Conservation (phyloP, 257 asterid species). For the Fraxinus pennsylvanica region DNA sequence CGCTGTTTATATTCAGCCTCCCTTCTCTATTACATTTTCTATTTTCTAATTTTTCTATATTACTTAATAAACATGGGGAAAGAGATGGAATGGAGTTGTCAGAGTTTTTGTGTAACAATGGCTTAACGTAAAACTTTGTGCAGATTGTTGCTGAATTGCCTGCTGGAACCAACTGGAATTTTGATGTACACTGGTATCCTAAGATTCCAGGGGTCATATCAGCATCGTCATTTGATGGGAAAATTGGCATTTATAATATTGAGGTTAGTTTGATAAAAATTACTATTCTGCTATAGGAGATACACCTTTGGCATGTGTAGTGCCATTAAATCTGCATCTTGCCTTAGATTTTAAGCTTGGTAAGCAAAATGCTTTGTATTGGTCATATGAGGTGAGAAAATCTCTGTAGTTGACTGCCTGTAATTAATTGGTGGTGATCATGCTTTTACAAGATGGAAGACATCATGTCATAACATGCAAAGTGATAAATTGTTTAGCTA, state of each 20-base stretch:
- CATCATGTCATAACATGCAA: neutral
- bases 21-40: neutral
- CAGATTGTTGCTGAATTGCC: slow-evolving; percentile 96
- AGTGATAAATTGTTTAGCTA: slow-evolving; percentile 1
- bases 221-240: slow-evolving; percentile 98
- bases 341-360: neutral
- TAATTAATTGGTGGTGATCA: neutral
- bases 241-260: slow-evolving; percentile 85
- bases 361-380: neutral
- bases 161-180: slow-evolving; percentile 96
- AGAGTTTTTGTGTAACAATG: neutral
- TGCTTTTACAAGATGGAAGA: slow-evolving; percentile 15
- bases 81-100: neutral
- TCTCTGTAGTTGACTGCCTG: neutral
- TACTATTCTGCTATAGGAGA: neutral
- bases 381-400: slow-evolving; percentile 7
- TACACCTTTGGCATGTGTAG: neutral
- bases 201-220: slow-evolving; percentile 94
- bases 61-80: neutral
- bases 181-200: slow-evolving; percentile 94
- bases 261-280: slow-evolving; percentile 56
- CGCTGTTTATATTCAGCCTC: neutral
- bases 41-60: neutral
- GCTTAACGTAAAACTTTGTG: slow-evolving; percentile 19
- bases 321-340: neutral